Evolutionary conservation across 2,329 filamentous ascomycete species (phyloP).

Genomic region (Cercospora nicotianae): DNA sequence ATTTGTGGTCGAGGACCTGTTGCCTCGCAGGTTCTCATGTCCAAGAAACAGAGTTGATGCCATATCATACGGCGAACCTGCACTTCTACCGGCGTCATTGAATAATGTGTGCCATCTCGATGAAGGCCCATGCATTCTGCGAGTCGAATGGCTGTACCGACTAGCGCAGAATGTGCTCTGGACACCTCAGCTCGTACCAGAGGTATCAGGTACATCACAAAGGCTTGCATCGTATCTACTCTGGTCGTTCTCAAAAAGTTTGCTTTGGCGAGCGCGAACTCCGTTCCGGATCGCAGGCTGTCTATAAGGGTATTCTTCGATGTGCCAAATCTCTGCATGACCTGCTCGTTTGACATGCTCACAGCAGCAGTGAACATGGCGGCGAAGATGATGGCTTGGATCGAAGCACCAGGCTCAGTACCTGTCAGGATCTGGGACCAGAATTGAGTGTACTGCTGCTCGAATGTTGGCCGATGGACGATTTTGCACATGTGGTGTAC

Average conservation of each 20-base stretch:
- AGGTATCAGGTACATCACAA: constrained; percentile 75
- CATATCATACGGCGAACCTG: constrained; percentile 71
- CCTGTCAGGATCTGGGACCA: constrained; percentile 62
- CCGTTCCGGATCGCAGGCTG: constrained; percentile 65
- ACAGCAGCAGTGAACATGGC: constrained; percentile 68
- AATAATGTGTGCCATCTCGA: constrained; percentile 67
- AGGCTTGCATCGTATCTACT: constrained; percentile 73
- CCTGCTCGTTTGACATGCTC: constrained; percentile 55
- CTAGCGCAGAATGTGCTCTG: constrained; percentile 69
- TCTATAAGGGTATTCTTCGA: constrained; percentile 60
- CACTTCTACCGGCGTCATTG: constrained; percentile 65
- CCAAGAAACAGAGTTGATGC: constrained; percentile 76
- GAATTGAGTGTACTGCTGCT: constrained; percentile 63
- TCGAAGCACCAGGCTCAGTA: constrained; percentile 62
- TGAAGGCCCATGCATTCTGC: constrained; percentile 78
- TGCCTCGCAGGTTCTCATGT: constrained; percentile 71
- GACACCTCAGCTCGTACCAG: constrained; percentile 72
- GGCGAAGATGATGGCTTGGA: constrained; percentile 69
- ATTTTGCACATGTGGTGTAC: constrained; percentile 69
- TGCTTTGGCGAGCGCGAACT: constrained; percentile 66
- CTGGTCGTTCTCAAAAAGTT: constrained; percentile 71
- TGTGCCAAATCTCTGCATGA: constrained; percentile 56
- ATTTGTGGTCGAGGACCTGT: constrained; percentile 72
- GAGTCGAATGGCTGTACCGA: constrained; percentile 70
- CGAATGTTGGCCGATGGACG: constrained; percentile 67